A percentile compares a stretch with the other conserved stretches of the same genome.
Evolutionary conservation across 2,329 filamentous ascomycete genomes (phyloP).

Genomic region (Xylaria sp.): DNA sequence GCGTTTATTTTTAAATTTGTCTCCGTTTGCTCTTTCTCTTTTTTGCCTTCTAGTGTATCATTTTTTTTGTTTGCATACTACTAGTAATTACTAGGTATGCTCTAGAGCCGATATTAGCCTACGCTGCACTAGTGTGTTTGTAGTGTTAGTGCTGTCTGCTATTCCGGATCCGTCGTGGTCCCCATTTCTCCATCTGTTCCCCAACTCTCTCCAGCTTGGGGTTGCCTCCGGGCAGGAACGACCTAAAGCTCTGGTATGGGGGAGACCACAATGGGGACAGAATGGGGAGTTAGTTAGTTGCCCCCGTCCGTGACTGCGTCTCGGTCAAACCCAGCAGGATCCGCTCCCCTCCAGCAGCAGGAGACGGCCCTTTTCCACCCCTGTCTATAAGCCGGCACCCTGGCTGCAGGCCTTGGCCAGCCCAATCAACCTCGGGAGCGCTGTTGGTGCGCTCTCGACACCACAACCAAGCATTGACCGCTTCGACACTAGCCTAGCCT

Average conservation of each 20-base stretch:
- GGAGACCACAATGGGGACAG: slow-evolving; percentile 7
- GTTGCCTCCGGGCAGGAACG: slow-evolving; percentile 16
- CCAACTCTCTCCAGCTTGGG: slow-evolving; percentile 43
- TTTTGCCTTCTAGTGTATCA: neutral
- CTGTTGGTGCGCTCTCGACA: slow-evolving; percentile 24
- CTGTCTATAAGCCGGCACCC: slow-evolving; percentile 44
- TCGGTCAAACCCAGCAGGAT: slow-evolving; percentile 48
- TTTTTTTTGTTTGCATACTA: neutral
- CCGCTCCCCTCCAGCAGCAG: slow-evolving; percentile 38
- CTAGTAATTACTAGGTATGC: too few relatives aligned
- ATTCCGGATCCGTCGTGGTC: slow-evolving; percentile 15
- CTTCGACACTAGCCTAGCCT: slow-evolving; percentile 43
- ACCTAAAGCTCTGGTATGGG: slow-evolving; percentile 22
- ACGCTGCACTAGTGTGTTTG: neutral
- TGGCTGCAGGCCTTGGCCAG: slow-evolving; percentile 40
- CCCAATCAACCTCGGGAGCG: slow-evolving; percentile 44
- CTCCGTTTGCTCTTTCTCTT: neutral
- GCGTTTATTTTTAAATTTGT: neutral
- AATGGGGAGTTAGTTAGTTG: slow-evolving; percentile 29
- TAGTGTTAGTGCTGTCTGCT: neutral
- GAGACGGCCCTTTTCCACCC: slow-evolving; percentile 50
- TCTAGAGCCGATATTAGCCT: slow-evolving; percentile 17
- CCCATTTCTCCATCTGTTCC: slow-evolving; percentile 41
- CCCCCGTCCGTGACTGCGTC: slow-evolving; percentile 38
- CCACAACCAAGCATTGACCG: slow-evolving; percentile 40